Percentiles rank a stretch among this genome's conserved stretches.
phyloP scores from a whole-genome alignment of 352 stramenopile species.

The Pythium dissimile region DNA sequence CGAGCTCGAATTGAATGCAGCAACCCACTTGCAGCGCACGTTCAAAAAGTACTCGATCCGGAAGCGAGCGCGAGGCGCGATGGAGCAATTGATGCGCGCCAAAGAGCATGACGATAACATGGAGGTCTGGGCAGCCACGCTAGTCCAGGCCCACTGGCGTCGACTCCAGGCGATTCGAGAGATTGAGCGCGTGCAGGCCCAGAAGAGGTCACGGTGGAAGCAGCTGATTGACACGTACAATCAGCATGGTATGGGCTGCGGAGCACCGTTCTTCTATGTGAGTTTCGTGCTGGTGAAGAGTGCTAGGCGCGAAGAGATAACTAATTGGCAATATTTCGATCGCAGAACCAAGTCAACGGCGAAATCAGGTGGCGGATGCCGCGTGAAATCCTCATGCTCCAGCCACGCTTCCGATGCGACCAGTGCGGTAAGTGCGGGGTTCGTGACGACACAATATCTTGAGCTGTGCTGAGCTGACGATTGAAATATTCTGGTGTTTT shows the following conservation, averaged over 20 bases:
- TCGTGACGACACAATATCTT: too few species aligned
- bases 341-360: constrained; percentile 86
- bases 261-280: constrained; percentile 92
- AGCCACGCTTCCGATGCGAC: constrained; percentile 68
- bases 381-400: constrained; percentile 80
- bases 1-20: constrained; percentile 31
- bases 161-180: constrained; percentile 33
- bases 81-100: constrained; percentile 40
- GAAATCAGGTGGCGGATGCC: constrained; percentile 91
- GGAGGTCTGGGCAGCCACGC: constrained; percentile 58
- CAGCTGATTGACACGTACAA: constrained; percentile 87
- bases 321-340: background rate
- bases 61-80: constrained; percentile 35
- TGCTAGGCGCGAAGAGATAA: too few species aligned
- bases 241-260: constrained; percentile 56
- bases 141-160: constrained; percentile 72
- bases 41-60: constrained; percentile 46
- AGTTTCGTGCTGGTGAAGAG: constrained; percentile 7
- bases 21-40: constrained; percentile 40
- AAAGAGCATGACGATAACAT: constrained; percentile 52
- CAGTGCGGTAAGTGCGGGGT: constrained; percentile 77
- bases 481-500: background rate
- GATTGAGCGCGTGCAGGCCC: constrained; percentile 30
- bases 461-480: too few species aligned
- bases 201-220: constrained; percentile 86